A percentile compares a stretch with the other conserved stretches of the same genome.
phyloP scores from a whole-genome alignment of 1,284 basidiomycete genomes.

The Termitomyces sp. region DNA sequence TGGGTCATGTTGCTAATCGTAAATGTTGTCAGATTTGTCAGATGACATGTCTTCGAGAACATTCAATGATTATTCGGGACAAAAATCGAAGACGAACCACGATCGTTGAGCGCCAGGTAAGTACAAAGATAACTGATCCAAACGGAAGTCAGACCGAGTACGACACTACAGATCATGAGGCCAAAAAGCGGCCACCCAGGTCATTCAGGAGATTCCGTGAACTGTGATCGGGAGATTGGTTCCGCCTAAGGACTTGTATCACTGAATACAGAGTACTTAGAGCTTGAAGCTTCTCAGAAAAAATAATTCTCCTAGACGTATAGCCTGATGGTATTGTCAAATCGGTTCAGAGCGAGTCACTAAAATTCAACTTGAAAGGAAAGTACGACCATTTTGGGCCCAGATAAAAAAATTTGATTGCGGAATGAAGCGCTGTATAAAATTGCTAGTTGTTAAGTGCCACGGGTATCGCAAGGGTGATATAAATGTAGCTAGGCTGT shows the following conservation, averaged over 20 bases:
- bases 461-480: background rate
- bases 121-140: too few relatives aligned
- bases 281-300: too few relatives aligned
- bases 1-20: background rate
- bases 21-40: background rate
- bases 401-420: background rate
- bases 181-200: too few relatives aligned
- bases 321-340: background rate
- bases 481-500: constrained; percentile 1
- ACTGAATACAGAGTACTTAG: too few relatives aligned
- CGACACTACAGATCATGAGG: background rate
- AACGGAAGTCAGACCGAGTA: background rate
- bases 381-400: background rate
- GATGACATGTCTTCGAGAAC: background rate
- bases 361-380: background rate
- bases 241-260: too few relatives aligned
- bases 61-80: background rate
- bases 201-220: too few relatives aligned
- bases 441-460: background rate
- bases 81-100: background rate
- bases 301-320: too few relatives aligned
- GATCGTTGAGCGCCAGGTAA: background rate
- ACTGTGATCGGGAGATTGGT: too few relatives aligned
- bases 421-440: too few relatives aligned
- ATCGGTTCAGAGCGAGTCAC: background rate